Base-by-base conservation (phyloP, 2,329 filamentous ascomycete species). In the Cercospora sesami region DNA sequence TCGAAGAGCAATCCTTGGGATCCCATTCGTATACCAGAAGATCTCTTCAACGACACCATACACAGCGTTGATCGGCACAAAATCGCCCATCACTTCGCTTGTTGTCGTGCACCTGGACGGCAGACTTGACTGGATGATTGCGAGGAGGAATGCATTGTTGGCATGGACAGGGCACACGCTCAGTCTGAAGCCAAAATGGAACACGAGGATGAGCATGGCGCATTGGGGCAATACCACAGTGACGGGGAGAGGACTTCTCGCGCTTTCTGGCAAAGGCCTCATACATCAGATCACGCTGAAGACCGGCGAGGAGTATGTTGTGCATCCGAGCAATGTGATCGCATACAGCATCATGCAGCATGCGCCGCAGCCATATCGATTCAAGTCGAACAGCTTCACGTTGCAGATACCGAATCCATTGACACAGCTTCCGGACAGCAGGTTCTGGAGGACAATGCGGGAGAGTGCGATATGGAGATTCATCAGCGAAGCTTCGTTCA, bases 131-230 rank as follows among this genome's bases (percentile, higher is more conserved):
- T 99, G 95, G 94, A 92, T 97, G 84, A 84, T 99, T 8, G 87
- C 92, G 6, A 94, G 98, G 78, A 87, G 92, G 70, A 90, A 92
- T 72, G 93, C 93, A 1, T 84, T 99, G 63, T 85, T 98, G n/a
- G 95, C 95, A 64, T 99, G 95, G 95, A 97, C 94, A 0, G 95
- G 95, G 30, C 92, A 96, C 78, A 93, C 92, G 0, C 84, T 99
- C 64, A 84, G 85, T 16, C 86, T 95, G 55, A 89, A 88, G 39
- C 92, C 94, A 2, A 90, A 88, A 58, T 84, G 96, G 72, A 94
- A 93, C 74, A 86, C 86, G 53, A 86, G 86, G 71, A 86, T 97
- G 77, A 86, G 91, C 66, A 77, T 97, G 62, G 89, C 93, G 57
- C 90, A 97, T 77, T 98, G 94, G 94, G 95, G 95, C 74, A 95